phyloP scores from a whole-genome alignment of 352 stramenopile species.

The Phytophthora fragariaefolia region DNA sequence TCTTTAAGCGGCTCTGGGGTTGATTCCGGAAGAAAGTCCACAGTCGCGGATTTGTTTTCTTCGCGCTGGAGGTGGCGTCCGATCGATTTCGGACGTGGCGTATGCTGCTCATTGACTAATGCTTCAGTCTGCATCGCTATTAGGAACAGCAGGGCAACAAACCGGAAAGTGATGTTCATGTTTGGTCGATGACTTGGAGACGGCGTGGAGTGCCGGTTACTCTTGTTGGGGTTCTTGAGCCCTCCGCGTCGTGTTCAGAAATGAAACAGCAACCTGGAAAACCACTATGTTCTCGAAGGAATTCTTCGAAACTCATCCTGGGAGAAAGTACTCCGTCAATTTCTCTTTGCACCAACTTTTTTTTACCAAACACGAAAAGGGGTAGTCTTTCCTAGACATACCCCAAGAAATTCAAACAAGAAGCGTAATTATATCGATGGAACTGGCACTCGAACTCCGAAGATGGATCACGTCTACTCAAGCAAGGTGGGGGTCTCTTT shows the following conservation, averaged over 20 bases:
- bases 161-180: constrained; percentile 20
- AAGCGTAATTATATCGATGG: neutral
- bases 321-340: constrained; percentile 27
- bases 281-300: neutral
- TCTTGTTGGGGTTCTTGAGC: constrained; percentile 11
- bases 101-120: constrained; percentile 1
- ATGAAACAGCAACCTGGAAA: constrained; percentile 4
- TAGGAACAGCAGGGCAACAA: constrained; percentile 8
- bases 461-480: too few relatives aligned
- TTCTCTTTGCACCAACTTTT: too few relatives aligned
- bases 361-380: too few relatives aligned
- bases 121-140: constrained; percentile 8
- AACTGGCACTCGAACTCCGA: neutral
- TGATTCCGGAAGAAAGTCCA: constrained; percentile 18
- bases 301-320: neutral
- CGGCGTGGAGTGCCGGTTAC: too few relatives aligned
- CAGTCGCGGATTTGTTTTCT: constrained; percentile 1
- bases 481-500: neutral
- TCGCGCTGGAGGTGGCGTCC: constrained; percentile 13
- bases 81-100: neutral
- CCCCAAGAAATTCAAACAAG: neutral
- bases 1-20: too few relatives aligned
- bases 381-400: constrained; percentile 4
- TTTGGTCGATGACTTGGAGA: neutral
- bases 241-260: constrained; percentile 10